phyloP scores from a whole-genome alignment of 73 alveolate genomes.

The Uronychia binucleata region DNA sequence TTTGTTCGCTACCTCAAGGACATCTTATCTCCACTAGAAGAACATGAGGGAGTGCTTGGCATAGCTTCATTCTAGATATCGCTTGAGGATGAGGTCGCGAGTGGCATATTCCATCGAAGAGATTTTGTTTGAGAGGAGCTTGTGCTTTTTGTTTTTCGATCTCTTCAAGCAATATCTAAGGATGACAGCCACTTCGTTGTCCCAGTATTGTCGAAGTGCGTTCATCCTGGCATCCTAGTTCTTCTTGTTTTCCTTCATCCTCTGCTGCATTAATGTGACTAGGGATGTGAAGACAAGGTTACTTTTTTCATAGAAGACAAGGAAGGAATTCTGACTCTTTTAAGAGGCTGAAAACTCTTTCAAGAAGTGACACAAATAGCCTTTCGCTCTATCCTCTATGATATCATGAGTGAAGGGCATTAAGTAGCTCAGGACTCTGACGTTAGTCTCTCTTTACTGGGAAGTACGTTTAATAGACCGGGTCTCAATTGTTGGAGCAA shows the following conservation, averaged over 20 bases:
- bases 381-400: neutral
- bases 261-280: neutral
- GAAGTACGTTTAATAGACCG: neutral
- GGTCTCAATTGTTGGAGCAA: neutral
- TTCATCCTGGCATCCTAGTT: neutral
- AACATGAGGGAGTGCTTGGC: neutral
- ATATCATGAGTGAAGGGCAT: conserved; percentile 4
- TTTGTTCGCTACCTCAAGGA: too few species aligned
- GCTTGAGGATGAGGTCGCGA: neutral
- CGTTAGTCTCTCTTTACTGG: neutral
- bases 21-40: neutral
- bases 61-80: neutral
- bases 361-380: neutral
- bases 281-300: neutral
- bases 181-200: neutral
- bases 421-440: neutral
- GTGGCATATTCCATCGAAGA: neutral
- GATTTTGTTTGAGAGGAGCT: neutral
- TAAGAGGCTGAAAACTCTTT: neutral
- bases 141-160: neutral
- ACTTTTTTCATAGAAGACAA: neutral
- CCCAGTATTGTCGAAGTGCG: neutral
- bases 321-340: neutral
- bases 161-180: conserved; percentile 1
- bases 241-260: neutral